Evolutionary conservation across 2,329 filamentous ascomycete genomes (phyloP).

Genomic region (Calonectria leucothoes): DNA sequence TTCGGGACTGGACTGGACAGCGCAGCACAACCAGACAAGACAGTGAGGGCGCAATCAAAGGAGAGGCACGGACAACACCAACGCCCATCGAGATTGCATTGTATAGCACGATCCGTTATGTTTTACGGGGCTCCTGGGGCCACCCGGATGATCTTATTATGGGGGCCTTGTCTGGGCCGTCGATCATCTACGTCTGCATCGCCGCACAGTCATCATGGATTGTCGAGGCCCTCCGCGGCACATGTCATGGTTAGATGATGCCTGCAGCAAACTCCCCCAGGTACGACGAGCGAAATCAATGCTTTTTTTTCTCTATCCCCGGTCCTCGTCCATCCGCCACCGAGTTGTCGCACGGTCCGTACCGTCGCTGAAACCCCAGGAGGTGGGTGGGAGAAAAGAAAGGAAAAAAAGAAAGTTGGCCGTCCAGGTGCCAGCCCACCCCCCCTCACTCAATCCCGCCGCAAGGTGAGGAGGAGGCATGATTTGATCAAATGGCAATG

Average conservation of each 20-base stretch:
- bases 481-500: neutral
- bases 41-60: neutral
- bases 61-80: neutral
- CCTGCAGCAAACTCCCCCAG: neutral
- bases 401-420: neutral
- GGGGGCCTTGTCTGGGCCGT: neutral
- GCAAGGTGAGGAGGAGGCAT: neutral
- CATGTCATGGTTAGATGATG: constrained; percentile 3
- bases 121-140: neutral
- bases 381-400: neutral
- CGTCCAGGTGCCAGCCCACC: neutral
- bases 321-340: constrained; percentile 14
- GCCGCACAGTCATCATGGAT: constrained; percentile 8
- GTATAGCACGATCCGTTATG: neutral
- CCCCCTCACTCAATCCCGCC: neutral
- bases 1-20: neutral
- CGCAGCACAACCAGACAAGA: neutral
- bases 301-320: neutral
- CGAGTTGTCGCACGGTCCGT: constrained; percentile 37
- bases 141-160: neutral
- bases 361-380: constrained; percentile 26
- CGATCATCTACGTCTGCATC: neutral
- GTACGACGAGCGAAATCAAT: neutral
- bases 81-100: neutral
- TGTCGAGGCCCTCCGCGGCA: neutral